Evolutionary conservation across 768 basidiomycete species (phyloP).

Genomic region (Mrakia gelida): DNA sequence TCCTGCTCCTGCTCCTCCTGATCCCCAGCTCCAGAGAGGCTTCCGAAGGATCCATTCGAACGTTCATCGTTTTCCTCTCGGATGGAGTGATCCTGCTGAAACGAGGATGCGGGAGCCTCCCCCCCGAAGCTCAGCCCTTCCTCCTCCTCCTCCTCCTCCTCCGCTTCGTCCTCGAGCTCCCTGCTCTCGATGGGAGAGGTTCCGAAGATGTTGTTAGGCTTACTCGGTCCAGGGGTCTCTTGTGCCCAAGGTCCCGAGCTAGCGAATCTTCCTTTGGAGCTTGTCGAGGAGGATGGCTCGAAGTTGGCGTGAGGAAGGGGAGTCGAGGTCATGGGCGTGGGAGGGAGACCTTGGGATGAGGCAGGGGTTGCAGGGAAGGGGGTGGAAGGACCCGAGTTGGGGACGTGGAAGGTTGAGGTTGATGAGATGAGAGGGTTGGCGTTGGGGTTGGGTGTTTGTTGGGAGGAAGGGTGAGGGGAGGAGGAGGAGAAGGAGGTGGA

Average conservation of each 20-base stretch:
- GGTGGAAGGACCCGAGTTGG: not conserved
- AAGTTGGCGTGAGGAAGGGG: conserved; percentile 5
- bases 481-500: not conserved
- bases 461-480: conserved; percentile 1
- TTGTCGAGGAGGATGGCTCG: not conserved
- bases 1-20: not conserved
- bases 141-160: not conserved
- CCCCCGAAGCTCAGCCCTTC: not conserved
- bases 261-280: conserved; percentile 4
- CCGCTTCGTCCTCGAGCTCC: conserved; percentile 4
- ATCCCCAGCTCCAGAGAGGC: not conserved
- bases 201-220: not conserved
- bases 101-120: not conserved
- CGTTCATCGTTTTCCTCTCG: not conserved
- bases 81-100: not conserved
- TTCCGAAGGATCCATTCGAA: not conserved
- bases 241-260: conserved; percentile 2
- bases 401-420: not conserved
- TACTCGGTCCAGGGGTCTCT: not conserved
- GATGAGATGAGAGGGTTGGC: not conserved
- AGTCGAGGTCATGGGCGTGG: conserved; percentile 11
- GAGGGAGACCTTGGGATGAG: not conserved
- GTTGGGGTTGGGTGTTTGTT: not conserved
- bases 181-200: not conserved
- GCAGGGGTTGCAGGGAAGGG: not conserved